Conservation (phyloP, 2,329 filamentous ascomycete species). For the Pseudogymnoascus sp. region DNA sequence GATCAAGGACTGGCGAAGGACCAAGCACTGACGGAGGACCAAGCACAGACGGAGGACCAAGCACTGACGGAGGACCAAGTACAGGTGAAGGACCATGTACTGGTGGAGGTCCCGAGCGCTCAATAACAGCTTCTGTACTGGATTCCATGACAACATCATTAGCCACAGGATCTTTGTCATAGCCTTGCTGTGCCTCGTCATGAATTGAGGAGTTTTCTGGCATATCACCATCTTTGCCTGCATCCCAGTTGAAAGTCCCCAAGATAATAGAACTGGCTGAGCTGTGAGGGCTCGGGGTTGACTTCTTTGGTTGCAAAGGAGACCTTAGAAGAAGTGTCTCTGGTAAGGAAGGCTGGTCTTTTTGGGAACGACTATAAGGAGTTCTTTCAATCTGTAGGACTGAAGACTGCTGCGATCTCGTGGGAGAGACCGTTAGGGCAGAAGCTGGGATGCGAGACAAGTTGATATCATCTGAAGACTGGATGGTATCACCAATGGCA, state of each 20-base stretch:
- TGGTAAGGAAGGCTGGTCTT: background rate
- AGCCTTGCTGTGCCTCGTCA: background rate
- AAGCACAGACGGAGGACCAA: background rate
- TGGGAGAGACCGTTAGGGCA: background rate
- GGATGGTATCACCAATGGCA: background rate
- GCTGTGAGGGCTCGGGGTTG: background rate
- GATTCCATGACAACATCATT: background rate
- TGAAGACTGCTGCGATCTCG: background rate
- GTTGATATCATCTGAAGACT: slow-evolving; percentile 1
- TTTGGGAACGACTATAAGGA: background rate
- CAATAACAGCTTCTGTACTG: background rate
- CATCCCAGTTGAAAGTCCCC: slow-evolving; percentile 5
- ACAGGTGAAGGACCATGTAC: background rate
- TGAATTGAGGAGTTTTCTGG: background rate
- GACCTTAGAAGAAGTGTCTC: background rate
- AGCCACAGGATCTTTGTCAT: background rate
- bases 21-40: background rate
- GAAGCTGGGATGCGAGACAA: background rate
- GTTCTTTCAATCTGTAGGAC: slow-evolving; percentile 6
- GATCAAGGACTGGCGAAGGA: background rate
- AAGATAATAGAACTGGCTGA: background rate
- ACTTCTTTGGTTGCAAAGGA: background rate
- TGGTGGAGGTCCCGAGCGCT: background rate
- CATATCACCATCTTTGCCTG: background rate
- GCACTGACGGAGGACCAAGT: background rate